Base-by-base conservation (phyloP, 768 basidiomycete genomes). In the Serendipita vermifera region DNA sequence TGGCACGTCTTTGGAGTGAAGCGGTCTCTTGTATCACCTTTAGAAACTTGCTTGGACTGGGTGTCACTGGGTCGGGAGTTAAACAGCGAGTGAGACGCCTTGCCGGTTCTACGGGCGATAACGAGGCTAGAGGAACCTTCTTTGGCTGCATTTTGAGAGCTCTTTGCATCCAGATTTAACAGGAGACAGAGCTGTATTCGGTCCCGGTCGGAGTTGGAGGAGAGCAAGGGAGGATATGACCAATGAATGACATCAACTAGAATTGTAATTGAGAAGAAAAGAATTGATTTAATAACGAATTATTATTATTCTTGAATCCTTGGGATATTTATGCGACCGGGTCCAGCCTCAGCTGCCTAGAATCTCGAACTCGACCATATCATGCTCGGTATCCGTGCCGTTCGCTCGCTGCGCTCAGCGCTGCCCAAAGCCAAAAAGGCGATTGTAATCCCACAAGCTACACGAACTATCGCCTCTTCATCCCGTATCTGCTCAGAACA, bases 1-100 rank as follows among this genome's bases (percentile, higher is more conserved):
- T 77, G 33, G 83, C 75, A 55, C 87, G 77, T 17, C 86, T 79
- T 65, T 86, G 85, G 20, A 82, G 59, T 64, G 80, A 84, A 0
- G 88, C 87, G 2, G 67, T 72, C 53, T 64, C 72, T 5, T 63
- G 65, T 55, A 83, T 75, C 7, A 80, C 68, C 15, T 72, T 66
- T 33, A 56, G 72, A 61, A 85, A 86, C 0, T 63, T 67, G n/a
- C 73, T 60, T 0, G 77, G 71, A 5, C 74, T 73, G 3, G 80
- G 75, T 0, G 79, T 77, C 38, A 70, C 64, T 1, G 76, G 69
- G 62, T 89, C 86, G 17, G 86, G 77, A 0, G 76, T 83, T 40
- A 78, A 70, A 60, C 73, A 72, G 61, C 71, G 70, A 1, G 69
- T 71, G 53, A 79, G 63, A 33, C 69, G 64, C 33, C 72, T 70